Conservation (phyloP, 805 yeast species). For the Pichia kluyveri region DNA sequence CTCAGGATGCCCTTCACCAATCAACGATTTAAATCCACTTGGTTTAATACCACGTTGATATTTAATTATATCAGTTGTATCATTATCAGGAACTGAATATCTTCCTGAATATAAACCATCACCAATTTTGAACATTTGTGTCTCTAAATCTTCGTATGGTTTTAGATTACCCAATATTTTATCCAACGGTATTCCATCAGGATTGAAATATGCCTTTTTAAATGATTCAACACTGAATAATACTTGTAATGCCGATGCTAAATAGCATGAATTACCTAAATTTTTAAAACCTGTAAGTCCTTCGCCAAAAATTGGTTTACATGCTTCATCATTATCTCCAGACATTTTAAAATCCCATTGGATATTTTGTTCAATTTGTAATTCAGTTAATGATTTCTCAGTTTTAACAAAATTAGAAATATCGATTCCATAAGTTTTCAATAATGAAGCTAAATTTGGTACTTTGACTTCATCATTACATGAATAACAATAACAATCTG, state of each 20-base stretch:
- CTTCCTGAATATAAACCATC: constrained; percentile 74
- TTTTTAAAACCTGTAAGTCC: constrained; percentile 80
- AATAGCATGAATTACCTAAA: constrained; percentile 87
- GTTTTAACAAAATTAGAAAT: constrained; percentile 49
- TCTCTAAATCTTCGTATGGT: constrained; percentile 58
- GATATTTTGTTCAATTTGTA: constrained; percentile 87
- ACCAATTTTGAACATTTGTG: constrained; percentile 70
- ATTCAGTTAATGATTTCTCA: constrained; percentile 80
- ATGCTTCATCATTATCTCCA: constrained; percentile 56
- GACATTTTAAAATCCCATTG: constrained; percentile 89
- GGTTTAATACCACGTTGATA: constrained; percentile 78
- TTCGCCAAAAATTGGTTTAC: constrained; percentile 62
- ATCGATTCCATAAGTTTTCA: constrained; percentile 62
- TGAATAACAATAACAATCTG: constrained; percentile 81
- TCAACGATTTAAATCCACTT: constrained; percentile 58
- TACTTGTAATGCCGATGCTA: constrained; percentile 73
- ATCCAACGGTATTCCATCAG: constrained; percentile 27
- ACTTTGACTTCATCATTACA: constrained; percentile 88
- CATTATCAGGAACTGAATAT: constrained; percentile 52
- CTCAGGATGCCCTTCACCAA: constrained; percentile 75
- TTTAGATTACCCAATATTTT: constrained; percentile 27
- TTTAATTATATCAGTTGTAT: constrained; percentile 30
- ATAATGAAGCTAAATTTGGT: constrained; percentile 39
- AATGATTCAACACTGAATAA: constrained; percentile 41
- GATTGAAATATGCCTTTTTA: constrained; percentile 30